Evolutionary conservation across 768 basidiomycete genomes (phyloP).

Genomic region (Rhizopogon roseolus): DNA sequence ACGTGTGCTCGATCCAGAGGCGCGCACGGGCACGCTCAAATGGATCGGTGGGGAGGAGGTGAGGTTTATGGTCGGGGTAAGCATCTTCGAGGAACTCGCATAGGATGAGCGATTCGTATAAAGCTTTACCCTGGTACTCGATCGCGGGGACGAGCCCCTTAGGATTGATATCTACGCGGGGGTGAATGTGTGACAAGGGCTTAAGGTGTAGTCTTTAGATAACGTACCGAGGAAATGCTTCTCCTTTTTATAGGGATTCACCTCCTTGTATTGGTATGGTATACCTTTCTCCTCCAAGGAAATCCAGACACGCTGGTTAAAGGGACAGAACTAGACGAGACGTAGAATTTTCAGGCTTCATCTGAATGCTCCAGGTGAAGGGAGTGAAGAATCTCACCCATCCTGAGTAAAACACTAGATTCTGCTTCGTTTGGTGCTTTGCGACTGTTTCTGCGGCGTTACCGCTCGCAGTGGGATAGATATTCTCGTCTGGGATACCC

Average conservation of each 20-base stretch:
- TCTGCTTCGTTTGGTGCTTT: conserved; percentile 46
- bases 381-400: conserved; percentile 37
- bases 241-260: conserved; percentile 70
- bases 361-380: not conserved
- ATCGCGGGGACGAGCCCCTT: conserved; percentile 65
- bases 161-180: conserved; percentile 48
- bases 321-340: conserved; percentile 45
- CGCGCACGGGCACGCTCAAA: conserved; percentile 45
- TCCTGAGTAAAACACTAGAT: conserved; percentile 54
- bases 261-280: conserved; percentile 63
- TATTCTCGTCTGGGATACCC: conserved; percentile 44
- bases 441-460: conserved; percentile 46
- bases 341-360: not conserved
- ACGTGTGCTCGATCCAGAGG: conserved; percentile 54
- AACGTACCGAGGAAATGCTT: conserved; percentile 45
- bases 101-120: conserved; percentile 63
- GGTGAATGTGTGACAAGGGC: not conserved
- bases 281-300: conserved; percentile 61
- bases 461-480: conserved; percentile 57
- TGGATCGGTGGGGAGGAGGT: conserved; percentile 49
- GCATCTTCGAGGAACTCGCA: conserved; percentile 67
- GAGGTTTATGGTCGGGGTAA: conserved; percentile 35
- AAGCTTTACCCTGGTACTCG: conserved; percentile 43
- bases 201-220: not conserved
- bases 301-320: conserved; percentile 61